Evolutionary conservation across 1,284 basidiomycete genomes (phyloP), one percentile per base, ranked within the genome.

Genomic region (Puccinia coronata): DNA sequence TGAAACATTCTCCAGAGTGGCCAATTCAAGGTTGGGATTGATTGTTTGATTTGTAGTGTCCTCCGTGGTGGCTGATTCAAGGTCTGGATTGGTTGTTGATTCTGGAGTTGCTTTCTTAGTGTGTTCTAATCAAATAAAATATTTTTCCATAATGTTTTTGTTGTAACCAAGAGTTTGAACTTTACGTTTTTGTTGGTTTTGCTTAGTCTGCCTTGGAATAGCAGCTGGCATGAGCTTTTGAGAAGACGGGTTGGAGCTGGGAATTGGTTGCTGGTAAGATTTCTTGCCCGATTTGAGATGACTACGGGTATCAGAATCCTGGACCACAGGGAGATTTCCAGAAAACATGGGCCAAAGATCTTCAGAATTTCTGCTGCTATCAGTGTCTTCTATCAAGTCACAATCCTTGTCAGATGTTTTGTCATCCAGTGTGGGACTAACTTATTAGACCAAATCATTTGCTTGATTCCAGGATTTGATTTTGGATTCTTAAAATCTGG

Each of bases 351-450:
- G 65, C 65, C 65, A 69, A 23, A 41, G n/a, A 25, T 69, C 18
- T n/a, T n/a, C n/a, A n/a, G n/a, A 25, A 47, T 47, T n/a, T 0
- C 28, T 25, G 9, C 49, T n/a, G n/a, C n/a, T n/a, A n/a, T n/a
- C n/a, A n/a, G n/a, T n/a, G 14, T 69, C 65, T 39, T 39, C 63
- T 53, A 12, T 16, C 14, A 5, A 23, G 43, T 31, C 14, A n/a
- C 65, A 25, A 69, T 70, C 67, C 14, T 70, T 28, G 9, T 70
- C 49, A 34, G 67, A 31, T 70, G 67, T 70, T 31, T 70, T 6
- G 20, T 70, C 31, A 6, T 70, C 67, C 11, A 49, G 14, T 23
- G 18, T 25, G 51, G n/a, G n/a, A 18, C 51, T 20, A 36, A 14
- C 20, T n/a, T 51, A 51, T 14, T 51, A 12, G 20, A 70, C 43